phyloP scores from a whole-genome alignment of 208 protist species.

The Wallacemonas collosoma region DNA sequence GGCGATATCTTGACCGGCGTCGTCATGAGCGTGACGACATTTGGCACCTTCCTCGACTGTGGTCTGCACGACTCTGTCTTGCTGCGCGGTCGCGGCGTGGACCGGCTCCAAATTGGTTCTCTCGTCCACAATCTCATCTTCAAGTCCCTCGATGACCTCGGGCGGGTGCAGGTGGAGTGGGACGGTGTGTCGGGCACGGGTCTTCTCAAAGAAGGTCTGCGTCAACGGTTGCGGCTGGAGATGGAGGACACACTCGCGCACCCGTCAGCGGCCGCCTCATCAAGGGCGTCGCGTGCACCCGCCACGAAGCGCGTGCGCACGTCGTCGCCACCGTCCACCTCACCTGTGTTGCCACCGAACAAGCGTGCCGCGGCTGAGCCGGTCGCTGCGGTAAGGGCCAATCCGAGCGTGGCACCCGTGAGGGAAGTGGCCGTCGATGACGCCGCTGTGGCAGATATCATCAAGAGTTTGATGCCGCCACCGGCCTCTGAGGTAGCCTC shows the following conservation, averaged over 20 bases:
- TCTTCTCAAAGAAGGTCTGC: not conserved
- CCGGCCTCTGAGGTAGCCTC: not conserved
- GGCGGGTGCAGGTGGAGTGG: slow-evolving; percentile 48
- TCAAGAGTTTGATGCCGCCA: not conserved
- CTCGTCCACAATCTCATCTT: slow-evolving; percentile 8
- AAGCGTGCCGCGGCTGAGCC: slow-evolving; percentile 4
- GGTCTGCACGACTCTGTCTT: slow-evolving; percentile 78
- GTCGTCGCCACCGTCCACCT: not conserved
- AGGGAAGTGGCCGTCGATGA: not conserved
- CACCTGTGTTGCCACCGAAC: not conserved
- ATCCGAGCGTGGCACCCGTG: too few species aligned
- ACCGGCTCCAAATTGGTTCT: slow-evolving; percentile 55
- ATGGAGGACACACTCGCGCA: slow-evolving; percentile 43
- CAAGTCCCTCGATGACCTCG: slow-evolving; percentile 43
- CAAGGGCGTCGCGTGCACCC: too few species aligned
- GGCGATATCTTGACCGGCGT: slow-evolving; percentile 66
- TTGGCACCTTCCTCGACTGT: slow-evolving; percentile 86
- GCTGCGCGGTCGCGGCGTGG: slow-evolving; percentile 50
- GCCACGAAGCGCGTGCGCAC: slow-evolving; percentile 6
- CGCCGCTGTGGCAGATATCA: not conserved
- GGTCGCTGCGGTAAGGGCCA: too few species aligned
- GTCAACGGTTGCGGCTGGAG: slow-evolving; percentile 41
- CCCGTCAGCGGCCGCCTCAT: not conserved
- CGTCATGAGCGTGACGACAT: slow-evolving; percentile 76
- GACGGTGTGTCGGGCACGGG: slow-evolving; percentile 1